Base-by-base conservation (phyloP, 768 basidiomycete species). In the Tricholoma bakamatsutake region DNA sequence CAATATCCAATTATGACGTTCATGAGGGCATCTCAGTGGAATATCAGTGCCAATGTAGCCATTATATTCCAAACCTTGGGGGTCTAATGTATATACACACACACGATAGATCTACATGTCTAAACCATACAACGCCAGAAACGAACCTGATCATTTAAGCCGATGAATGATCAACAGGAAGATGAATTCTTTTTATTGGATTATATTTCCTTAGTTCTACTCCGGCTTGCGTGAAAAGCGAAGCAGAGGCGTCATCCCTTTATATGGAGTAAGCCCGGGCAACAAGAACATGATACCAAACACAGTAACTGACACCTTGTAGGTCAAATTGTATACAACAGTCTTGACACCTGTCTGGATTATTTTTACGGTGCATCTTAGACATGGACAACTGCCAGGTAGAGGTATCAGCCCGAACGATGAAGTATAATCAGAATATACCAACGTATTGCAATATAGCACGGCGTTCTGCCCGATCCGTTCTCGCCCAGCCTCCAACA, bases 371-470 rank as follows among this genome's bases (percentile, higher is more conserved):
- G 95, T 93, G 67, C 97, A 99, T 60, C 82, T 85, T n/a, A 98
- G 76, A 67, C 97, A 99, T 0, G 97, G 97, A 64, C 97, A 99
- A n/a, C 95, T 98, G 65, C 4, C 15, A 30, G 8, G 42, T 56
- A 30, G 37, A 27, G 52, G 48, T 30, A 40, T 55, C 24, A 42
- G 49, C 12, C 33, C 9, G 11, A 45, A 52, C 50, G 15, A 13
- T 12, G 27, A 48, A 15, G 46, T 30, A 21, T 46, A 47, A 53
- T n/a, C 27, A 40, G 15, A 9, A 50, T 3, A 31, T 33, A 45
- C 90, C 61, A 57, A 98, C 94, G 97, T 99, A 66, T 99, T 99
- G 80, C 97, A 99, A 68, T 98, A 99, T 12, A 99, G 67, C n/a
- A 91, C 88, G 2, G 90, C 82, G 50, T 85, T 83, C 50, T 76